Evolutionary conservation across 148 eudicot species (phyloP).

Genomic region (Diospyros kaki): DNA sequence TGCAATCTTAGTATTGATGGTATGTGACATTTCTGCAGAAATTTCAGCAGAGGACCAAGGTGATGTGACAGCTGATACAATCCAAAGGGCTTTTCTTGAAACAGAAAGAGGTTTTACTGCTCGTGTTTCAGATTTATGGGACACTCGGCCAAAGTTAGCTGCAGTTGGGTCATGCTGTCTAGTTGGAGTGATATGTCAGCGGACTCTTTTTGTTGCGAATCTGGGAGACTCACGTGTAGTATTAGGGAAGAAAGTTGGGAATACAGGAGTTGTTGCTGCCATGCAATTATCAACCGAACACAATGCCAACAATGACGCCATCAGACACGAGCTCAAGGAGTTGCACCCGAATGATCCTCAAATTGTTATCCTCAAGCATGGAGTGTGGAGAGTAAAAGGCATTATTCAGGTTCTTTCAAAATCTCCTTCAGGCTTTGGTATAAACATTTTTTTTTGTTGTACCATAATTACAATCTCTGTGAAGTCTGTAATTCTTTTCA

Average conservation of each 20-base stretch:
- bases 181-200: slow-evolving; percentile 53
- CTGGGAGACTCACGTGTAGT: slow-evolving; percentile 76
- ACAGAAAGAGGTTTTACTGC: slow-evolving; percentile 62
- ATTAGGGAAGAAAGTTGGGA: slow-evolving; percentile 53
- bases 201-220: slow-evolving; percentile 63
- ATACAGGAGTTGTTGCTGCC: slow-evolving; percentile 47
- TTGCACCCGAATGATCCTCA: slow-evolving; percentile 64
- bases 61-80: slow-evolving; percentile 54
- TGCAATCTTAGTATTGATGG: slow-evolving; percentile 33
- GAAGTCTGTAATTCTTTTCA: neutral
- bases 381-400: slow-evolving; percentile 80
- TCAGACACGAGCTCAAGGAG: slow-evolving; percentile 51
- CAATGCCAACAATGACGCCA: slow-evolving; percentile 54
- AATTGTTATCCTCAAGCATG: slow-evolving; percentile 62
- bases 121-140: slow-evolving; percentile 49
- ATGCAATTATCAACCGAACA: slow-evolving; percentile 62
- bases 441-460: neutral
- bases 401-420: slow-evolving; percentile 59
- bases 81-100: slow-evolving; percentile 50
- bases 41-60: slow-evolving; percentile 41
- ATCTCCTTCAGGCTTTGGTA: neutral
- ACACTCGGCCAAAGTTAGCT: slow-evolving; percentile 46
- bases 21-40: slow-evolving; percentile 38
- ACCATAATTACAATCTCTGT: neutral
- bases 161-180: slow-evolving; percentile 69